These are phyloP conservation scores for Tubosaeta sp. DNA, from an alignment of 768 basidiomycete species.

Conservation along the genomic window DNA sequence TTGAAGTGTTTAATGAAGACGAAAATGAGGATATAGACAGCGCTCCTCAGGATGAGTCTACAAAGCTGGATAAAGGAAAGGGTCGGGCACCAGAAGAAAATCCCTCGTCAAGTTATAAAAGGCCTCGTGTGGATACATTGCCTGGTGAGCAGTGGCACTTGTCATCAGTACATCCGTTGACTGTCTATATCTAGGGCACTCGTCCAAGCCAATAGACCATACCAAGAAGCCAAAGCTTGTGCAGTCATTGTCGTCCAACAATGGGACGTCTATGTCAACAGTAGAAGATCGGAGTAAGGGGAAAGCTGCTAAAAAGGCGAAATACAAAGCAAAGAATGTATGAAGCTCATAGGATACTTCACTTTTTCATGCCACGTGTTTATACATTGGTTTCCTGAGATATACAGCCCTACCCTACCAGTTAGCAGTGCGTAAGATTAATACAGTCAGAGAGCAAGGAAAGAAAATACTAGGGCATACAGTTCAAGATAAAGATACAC, in stretches of 20 bases:
- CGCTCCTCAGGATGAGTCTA: not conserved
- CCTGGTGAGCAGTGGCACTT: conserved; percentile 40
- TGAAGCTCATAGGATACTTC: conserved; percentile 11
- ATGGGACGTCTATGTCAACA: conserved; percentile 17
- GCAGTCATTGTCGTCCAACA: not conserved
- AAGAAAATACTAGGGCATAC: conserved; percentile 25
- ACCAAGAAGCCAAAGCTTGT: conserved; percentile 9
- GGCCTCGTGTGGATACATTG: conserved; percentile 60
- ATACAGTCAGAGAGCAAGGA: conserved; percentile 8
- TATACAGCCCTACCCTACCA: conserved; percentile 11
- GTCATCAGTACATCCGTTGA: not conserved
- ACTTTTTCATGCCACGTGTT: conserved; percentile 1
- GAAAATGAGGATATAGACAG: conserved; percentile 3
- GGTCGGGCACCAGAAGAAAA: conserved; percentile 32
- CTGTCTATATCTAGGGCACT: conserved; percentile 28
- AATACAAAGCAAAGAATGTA: conserved; percentile 29
- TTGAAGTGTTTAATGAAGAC: conserved; percentile 34
- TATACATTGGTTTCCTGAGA: conserved; percentile 15
- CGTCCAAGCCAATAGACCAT: not conserved
- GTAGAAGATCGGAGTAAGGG: conserved; percentile 23
- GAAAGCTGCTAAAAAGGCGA: conserved; percentile 33
- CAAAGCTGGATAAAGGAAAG: conserved; percentile 31
- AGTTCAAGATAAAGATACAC: conserved; percentile 24
- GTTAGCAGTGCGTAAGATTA: conserved; percentile 13
- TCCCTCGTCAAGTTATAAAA: conserved; percentile 40